Conservation (phyloP, 495 filamentous ascomycete species). For the Penicillium maclennaniae region DNA sequence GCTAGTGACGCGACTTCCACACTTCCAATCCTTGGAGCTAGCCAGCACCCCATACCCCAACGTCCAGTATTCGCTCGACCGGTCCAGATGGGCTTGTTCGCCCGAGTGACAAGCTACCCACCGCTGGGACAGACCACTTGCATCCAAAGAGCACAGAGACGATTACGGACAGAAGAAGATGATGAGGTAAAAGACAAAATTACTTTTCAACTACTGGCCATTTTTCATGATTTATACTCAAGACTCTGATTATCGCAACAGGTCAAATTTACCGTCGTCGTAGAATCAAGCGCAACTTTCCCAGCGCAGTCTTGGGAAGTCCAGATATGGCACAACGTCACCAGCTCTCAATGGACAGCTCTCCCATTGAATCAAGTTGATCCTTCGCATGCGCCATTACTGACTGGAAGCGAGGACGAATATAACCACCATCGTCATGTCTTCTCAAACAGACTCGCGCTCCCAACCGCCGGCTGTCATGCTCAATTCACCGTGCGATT, state of each 20-base stretch:
- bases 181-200: conserved; percentile 25
- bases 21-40: conserved; percentile 23
- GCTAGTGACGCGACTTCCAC: conserved; percentile 16
- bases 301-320: conserved; percentile 63
- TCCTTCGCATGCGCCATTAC: conserved; percentile 25
- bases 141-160: conserved; percentile 35
- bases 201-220: too few species aligned
- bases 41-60: conserved; percentile 5
- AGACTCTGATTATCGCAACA: conserved; percentile 9
- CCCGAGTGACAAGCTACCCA: conserved; percentile 55
- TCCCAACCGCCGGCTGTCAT: conserved; percentile 32
- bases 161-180: conserved; percentile 18
- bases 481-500: conserved; percentile 75
- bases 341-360: conserved; percentile 33
- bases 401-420: conserved; percentile 24
- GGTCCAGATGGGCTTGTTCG: conserved; percentile 48
- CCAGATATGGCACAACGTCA: conserved; percentile 70
- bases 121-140: conserved; percentile 67
- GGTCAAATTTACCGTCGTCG: conserved; percentile 63
- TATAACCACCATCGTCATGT: conserved; percentile 36
- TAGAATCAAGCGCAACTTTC: conserved; percentile 59
- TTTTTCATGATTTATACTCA: too few species aligned
- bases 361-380: conserved; percentile 29
- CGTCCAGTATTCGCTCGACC: conserved; percentile 35
- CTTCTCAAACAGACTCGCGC: conserved; percentile 27